A percentile compares a stretch with the other conserved stretches of the same genome.
Evolutionary conservation across 1,284 basidiomycete genomes (phyloP).

Genomic region (Cryptococcus sp.): DNA sequence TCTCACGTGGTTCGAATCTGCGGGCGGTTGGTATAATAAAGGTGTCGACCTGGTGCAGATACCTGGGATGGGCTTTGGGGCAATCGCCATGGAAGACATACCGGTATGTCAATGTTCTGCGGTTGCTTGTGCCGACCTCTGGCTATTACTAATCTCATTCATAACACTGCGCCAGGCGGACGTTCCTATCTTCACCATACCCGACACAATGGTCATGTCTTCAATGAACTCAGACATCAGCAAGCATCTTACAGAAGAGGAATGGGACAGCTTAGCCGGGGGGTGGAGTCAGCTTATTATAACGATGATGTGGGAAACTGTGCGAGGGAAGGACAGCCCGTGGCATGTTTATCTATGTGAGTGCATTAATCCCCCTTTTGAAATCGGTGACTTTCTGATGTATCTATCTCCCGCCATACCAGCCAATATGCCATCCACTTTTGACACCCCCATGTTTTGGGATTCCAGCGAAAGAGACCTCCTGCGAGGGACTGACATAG

Average conservation of each 20-base stretch:
- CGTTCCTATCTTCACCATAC: conserved; percentile 71
- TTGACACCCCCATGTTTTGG: conserved; percentile 98
- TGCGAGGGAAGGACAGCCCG: conserved; percentile 57
- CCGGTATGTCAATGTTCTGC: conserved; percentile 16
- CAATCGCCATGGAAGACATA: conserved; percentile 50
- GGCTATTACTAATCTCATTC: background rate
- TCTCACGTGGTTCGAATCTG: conserved; percentile 25
- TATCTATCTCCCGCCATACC: background rate
- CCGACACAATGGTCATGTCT: conserved; percentile 72
- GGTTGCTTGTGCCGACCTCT: background rate
- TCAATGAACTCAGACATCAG: conserved; percentile 62
- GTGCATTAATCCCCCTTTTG: conserved; percentile 27
- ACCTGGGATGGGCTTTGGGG: conserved; percentile 47
- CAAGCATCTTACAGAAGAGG: conserved; percentile 55
- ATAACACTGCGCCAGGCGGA: conserved; percentile 19
- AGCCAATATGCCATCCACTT: conserved; percentile 62
- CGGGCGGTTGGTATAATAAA: conserved; percentile 40
- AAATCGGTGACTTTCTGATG: background rate
- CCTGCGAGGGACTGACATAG: conserved; percentile 77
- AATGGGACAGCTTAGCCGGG: conserved; percentile 64
- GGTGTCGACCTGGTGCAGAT: conserved; percentile 30
- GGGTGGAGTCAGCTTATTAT: conserved; percentile 88
- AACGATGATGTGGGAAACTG: conserved; percentile 91
- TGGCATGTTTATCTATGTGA: conserved; percentile 70
- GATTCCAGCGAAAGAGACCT: conserved; percentile 65